Evolutionary conservation across 2,329 filamentous ascomycete species (phyloP).

Genomic region (Zasmidium citrigriseum): DNA sequence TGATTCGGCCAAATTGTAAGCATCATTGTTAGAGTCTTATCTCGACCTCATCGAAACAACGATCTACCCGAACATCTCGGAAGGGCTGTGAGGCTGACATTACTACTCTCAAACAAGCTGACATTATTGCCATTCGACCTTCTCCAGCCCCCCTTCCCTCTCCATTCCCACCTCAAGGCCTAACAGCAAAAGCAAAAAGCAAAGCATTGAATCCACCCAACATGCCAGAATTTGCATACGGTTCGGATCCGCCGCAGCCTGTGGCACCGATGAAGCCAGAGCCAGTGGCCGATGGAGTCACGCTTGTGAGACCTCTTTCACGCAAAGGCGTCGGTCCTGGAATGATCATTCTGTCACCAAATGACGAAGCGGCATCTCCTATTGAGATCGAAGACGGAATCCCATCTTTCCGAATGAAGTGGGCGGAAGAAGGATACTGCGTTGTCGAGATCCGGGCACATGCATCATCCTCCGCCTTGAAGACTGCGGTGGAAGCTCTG

Average conservation of each 20-base stretch:
- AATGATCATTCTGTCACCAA: slow-evolving; percentile 22
- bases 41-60: not conserved
- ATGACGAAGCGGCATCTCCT: slow-evolving; percentile 13
- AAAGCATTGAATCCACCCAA: not conserved
- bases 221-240: slow-evolving; percentile 25
- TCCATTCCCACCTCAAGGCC: not conserved
- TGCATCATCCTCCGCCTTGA: slow-evolving; percentile 15
- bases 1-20: not conserved
- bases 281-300: slow-evolving; percentile 19
- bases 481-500: slow-evolving; percentile 27
- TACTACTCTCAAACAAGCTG: not conserved
- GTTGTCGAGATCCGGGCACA: slow-evolving; percentile 56
- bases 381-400: slow-evolving; percentile 26
- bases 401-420: slow-evolving; percentile 51
- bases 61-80: not conserved
- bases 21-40: not conserved
- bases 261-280: slow-evolving; percentile 22
- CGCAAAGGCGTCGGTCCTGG: slow-evolving; percentile 24
- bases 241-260: slow-evolving; percentile 20
- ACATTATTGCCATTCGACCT: not conserved
- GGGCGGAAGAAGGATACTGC: slow-evolving; percentile 70
- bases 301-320: slow-evolving; percentile 22
- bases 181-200: not conserved
- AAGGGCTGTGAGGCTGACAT: not conserved
- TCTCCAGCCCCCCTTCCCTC: not conserved